Percentiles rank a stretch among this genome's conserved stretches.
Conservation (phyloP, 2,329 filamentous ascomycete species). For the Calonectria ilicicola region DNA sequence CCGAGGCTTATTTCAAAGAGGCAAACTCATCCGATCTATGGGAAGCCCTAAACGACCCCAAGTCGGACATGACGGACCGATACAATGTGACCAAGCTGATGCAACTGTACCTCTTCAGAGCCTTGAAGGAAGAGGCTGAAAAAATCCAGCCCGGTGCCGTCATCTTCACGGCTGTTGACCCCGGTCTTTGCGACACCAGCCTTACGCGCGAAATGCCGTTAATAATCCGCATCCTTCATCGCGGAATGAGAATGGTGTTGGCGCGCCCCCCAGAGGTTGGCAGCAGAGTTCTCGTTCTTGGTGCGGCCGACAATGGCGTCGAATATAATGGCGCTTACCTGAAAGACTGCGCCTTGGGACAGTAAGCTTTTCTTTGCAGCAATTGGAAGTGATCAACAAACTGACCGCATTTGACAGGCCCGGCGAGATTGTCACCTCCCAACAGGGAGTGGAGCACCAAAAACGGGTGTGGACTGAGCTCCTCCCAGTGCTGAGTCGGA, state of each 20-base stretch:
- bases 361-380: not conserved
- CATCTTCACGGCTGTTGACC: not conserved
- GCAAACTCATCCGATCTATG: not conserved
- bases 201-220: not conserved
- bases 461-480: not conserved
- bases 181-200: not conserved
- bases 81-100: not conserved
- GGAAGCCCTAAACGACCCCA: not conserved
- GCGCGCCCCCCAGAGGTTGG: not conserved
- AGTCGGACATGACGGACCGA: slow-evolving; percentile 2
- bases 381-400: not conserved
- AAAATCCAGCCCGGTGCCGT: not conserved
- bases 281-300: not conserved
- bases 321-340: not conserved
- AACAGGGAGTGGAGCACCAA: not conserved
- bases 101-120: not conserved
- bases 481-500: not conserved
- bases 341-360: not conserved
- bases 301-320: not conserved
- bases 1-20: not conserved
- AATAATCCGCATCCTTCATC: not conserved
- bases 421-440: not conserved
- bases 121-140: not conserved
- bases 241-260: not conserved
- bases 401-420: not conserved